Base-by-base conservation (phyloP, 1,139 yeast genomes). In the Pichia sp. region DNA sequence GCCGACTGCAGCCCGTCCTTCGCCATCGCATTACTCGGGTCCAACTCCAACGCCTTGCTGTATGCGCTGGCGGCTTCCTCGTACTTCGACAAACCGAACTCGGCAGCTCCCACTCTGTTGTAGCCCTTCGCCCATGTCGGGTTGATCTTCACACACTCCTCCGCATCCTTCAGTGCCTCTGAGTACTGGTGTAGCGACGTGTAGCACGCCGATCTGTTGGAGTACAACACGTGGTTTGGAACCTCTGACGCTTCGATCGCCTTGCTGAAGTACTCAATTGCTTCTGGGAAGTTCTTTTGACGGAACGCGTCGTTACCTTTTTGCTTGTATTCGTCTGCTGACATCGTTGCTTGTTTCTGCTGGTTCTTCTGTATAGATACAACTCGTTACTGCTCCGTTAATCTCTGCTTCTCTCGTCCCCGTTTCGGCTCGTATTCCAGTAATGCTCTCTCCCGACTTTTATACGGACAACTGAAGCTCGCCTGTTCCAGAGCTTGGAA, bases 91-190 rank as follows among this genome's bases (percentile, higher is more conserved):
- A 87, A 76, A 15, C 99, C 99, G 65, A 78, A 87, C 55, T 86
- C 83, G 38, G 99, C 99, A 61, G 97, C 93, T 55, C 90, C 99
- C 51, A 88, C 87, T 73, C 99, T 86, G 67, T 85, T 87, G 76
- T 87, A 88, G 50, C 98, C 99, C 72, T 93, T 93, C 23, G 97
- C 90, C 97, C 98, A 93, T 3, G 82, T 61, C 26, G 89, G 84
- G 61, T 88, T 90, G 72, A 90, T 82, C 65, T 80, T 79, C 52
- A 87, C 84, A 72, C 96, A 87, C 67, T 86, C 81, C 59, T 87
- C 74, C 30, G 98, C 98, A 70, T 93, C 98, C 55, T 77, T 75
- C 57, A 90, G 76, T 2, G 98, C 98, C 59, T 84, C 75, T 40
- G 72, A 71, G 66, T 84, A 93, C 63, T 90, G 73, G 67, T 85